A percentile compares a stretch with the other conserved stretches of the same genome.
phyloP scores from a whole-genome alignment of 2,329 filamentous ascomycete species.

The Penicillium sp. region DNA sequence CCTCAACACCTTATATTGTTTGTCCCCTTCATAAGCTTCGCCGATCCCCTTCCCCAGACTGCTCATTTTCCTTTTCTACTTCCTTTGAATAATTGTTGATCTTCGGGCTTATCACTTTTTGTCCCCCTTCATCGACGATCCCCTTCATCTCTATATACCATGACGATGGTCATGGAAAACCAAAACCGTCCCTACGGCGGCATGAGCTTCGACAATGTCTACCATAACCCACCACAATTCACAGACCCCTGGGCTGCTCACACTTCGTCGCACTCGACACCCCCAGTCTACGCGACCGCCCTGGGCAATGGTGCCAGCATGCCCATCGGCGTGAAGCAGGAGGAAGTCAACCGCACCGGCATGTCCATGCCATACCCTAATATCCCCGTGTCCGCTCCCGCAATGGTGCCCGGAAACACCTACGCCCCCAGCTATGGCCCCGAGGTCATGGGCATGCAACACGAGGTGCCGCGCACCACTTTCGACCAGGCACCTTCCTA shows the following conservation, averaged over 20 bases:
- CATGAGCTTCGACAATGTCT: slow-evolving; percentile 80
- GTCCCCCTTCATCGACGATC: slow-evolving; percentile 10
- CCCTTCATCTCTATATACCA: slow-evolving; percentile 50
- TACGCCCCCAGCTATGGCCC: slow-evolving; percentile 65
- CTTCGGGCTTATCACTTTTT: slow-evolving; percentile 20
- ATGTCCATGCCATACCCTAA: slow-evolving; percentile 71
- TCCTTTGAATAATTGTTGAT: slow-evolving; percentile 13
- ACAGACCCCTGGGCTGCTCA: slow-evolving; percentile 79
- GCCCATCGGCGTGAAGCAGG: slow-evolving; percentile 59
- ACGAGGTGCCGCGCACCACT: slow-evolving; percentile 77
- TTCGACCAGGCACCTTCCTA: slow-evolving; percentile 72
- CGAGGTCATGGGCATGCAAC: slow-evolving; percentile 68
- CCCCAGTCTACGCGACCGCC: slow-evolving; percentile 61
- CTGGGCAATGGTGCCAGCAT: slow-evolving; percentile 62
- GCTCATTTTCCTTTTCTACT: slow-evolving; percentile 22
- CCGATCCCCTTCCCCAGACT: slow-evolving; percentile 48
- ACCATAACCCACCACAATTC: slow-evolving; percentile 71
- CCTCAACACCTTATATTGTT: slow-evolving; percentile 33
- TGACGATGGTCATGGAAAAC: slow-evolving; percentile 95
- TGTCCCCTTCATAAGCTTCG: slow-evolving; percentile 47
- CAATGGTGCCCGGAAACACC: slow-evolving; percentile 69
- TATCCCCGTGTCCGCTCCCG: slow-evolving; percentile 71
- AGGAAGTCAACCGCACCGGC: slow-evolving; percentile 58
- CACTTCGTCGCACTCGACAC: slow-evolving; percentile 61
- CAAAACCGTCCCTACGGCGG: slow-evolving; percentile 79